Evolutionary conservation across 768 basidiomycete genomes (phyloP), one percentile per base, ranked within the genome.

Genomic region (Austroboletus festivus): DNA sequence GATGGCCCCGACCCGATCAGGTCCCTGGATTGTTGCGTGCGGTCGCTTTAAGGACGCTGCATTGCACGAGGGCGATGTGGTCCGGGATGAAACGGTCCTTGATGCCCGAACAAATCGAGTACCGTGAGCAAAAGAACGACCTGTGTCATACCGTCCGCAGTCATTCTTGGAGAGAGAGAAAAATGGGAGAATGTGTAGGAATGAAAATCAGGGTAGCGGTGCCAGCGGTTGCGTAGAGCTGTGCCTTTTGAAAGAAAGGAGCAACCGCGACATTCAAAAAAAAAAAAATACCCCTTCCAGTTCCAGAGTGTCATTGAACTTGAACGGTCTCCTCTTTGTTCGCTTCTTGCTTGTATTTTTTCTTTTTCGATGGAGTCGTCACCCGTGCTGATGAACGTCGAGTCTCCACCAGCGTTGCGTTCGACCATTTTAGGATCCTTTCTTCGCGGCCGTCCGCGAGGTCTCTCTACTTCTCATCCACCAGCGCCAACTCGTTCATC

Each of bases 381-480:
- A 10, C 12, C 16, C 12, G 44, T 50, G 30, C n/a, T n/a, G n/a
- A 43, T 47, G 42, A 48, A 54, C 46, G 52, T 52, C 47, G 67
- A 64, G 46, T 47, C 71, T 33, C 62, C 68, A 33, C 62, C 68
- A 33, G 65, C 65, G 5, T 63, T 76, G 28, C 74, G 85, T 48
- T 57, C 64, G 53, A 82, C 82, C 51, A 86, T 89, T 64, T 75
- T 89, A 40, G 81, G 85, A 50, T 82, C 82, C 44, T 81, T 88
- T 65, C 74, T 89, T 51, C 81, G 86, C 50, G 80, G 79, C 39
- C 73, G 86, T 52, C 85, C 84, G 16, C 75, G 85, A 57, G 85
- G 83, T 63, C 71, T 77, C 38, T 85, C 84, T 26, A 77, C 82
- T 65, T 82, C 82, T 19, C 79, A 82, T 38, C 50, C 52, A 39